Percentiles rank a stretch among this genome's conserved stretches.
These are phyloP conservation scores for Linnemannia elongata DNA, from an alignment of 192 early-diverging fungal species.

Conservation along the genomic window DNA sequence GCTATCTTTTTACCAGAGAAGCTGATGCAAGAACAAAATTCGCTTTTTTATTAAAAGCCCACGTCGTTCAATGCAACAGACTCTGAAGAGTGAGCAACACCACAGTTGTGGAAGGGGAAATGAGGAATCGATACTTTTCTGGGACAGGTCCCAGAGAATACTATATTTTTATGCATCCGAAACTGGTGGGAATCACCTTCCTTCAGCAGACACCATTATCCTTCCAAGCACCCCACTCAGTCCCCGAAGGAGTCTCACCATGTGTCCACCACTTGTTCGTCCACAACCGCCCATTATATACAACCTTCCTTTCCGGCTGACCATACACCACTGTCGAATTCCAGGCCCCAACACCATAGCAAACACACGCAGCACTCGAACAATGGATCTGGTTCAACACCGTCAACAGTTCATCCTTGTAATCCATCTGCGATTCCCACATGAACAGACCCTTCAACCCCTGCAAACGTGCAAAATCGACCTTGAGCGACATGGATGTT, in stretches of 20 bases:
- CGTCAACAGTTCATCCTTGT: constrained; percentile 5
- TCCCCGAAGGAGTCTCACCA: background rate
- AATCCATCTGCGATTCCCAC: constrained; percentile 50
- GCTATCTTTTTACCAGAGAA: too few species aligned
- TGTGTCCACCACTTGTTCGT: constrained; percentile 16
- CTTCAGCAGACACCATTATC: background rate
- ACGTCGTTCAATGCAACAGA: too few species aligned
- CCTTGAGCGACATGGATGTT: constrained; percentile 66
- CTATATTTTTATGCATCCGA: too few species aligned
- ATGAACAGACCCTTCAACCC: constrained; percentile 71
- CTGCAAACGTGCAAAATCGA: constrained; percentile 60
- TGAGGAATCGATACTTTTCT: too few species aligned
- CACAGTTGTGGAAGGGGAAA: too few species aligned
- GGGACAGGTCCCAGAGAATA: too few species aligned
- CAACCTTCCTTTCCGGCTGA: background rate
- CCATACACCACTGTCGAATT: background rate
- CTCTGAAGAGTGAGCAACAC: too few species aligned
- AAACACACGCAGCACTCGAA: background rate
- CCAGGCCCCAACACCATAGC: background rate
- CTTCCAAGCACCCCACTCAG: constrained; percentile 8
- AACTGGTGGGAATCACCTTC: background rate
- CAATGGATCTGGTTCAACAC: constrained; percentile 12
- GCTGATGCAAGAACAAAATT: too few species aligned
- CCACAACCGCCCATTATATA: constrained; percentile 4
- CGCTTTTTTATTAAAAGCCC: too few species aligned